These are phyloP conservation scores for Croton laevigatus DNA, from an alignment of 441 rosid species.

Conservation along the genomic window DNA sequence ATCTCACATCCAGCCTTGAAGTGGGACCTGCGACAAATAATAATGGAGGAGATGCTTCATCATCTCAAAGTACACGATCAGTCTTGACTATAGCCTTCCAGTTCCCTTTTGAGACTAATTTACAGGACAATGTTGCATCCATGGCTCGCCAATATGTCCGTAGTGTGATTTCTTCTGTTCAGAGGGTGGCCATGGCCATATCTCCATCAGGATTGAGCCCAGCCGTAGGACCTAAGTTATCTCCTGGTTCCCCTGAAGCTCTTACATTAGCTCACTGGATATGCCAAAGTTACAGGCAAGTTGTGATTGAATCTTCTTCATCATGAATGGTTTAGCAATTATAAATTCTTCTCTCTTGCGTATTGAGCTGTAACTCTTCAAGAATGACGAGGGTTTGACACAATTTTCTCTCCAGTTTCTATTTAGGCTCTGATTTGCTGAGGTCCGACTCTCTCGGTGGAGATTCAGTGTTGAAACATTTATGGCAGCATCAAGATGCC, in stretches of 20 bases:
- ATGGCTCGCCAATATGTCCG: constrained; percentile 96
- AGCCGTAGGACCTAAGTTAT: constrained; percentile 55
- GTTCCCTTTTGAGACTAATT: constrained; percentile 83
- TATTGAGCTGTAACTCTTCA: not conserved
- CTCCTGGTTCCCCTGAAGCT: constrained; percentile 87
- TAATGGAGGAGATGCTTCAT: constrained; percentile 47
- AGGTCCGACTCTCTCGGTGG: constrained; percentile 47
- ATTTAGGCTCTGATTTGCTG: constrained; percentile 66
- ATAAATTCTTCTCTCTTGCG: not conserved
- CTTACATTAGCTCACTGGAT: constrained; percentile 85
- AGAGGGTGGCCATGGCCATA: constrained; percentile 94
- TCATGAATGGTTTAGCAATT: not conserved
- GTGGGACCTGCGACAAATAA: constrained; percentile 60
- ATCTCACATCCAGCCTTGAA: constrained; percentile 92
- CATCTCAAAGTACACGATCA: constrained; percentile 57
- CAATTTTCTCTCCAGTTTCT: constrained; percentile 38
- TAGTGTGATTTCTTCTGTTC: constrained; percentile 91
- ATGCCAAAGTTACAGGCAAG: constrained; percentile 74
- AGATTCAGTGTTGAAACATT: constrained; percentile 61
- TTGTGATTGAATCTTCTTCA: constrained; percentile 5
- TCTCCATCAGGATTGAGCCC: constrained; percentile 80
- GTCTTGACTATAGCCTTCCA: constrained; percentile 98
- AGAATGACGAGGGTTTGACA: not conserved
- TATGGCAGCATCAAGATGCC: constrained; percentile 89
- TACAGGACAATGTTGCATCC: constrained; percentile 87